Evolutionary conservation across 106 monocot genomes (phyloP), one percentile per base, ranked within the genome.

Genomic region (Platanthera zijinensis): DNA sequence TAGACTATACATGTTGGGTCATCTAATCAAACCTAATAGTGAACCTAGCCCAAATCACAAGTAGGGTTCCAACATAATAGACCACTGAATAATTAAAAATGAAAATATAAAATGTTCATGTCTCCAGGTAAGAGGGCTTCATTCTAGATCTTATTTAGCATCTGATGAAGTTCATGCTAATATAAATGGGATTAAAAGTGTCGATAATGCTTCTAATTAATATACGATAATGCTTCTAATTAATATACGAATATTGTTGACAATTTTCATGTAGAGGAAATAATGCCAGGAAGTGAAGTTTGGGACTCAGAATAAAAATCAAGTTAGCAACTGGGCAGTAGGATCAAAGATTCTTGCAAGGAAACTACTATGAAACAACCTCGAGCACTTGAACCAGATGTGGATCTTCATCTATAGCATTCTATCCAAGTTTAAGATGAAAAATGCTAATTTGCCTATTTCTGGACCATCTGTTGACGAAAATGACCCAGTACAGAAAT

Each of bases 61-160:
- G n/a, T n/a, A n/a, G n/a, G n/a, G n/a, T n/a, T n/a, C n/a, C n/a
- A n/a, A n/a, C n/a, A n/a, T n/a, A 12, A 32, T 11, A 28, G 0
- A 46, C 8, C 15, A 50, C 9, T 64, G 6, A 32, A 3, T 48
- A 22, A 10, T 78, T 28, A 48, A 14, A 32, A 19, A 57, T 51
- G 11, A 76, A n/a, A n/a, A n/a, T n/a, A 62, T 4, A 18, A 28
- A 18, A 18, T 51, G 49, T 74, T 75, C 9, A n/a, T 28, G 8
- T 76, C 51, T 74, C 19, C 77, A 82, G 84, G 54, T 39, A 66
- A 79, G 71, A 52, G 56, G 71, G 66, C 52, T 52, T 72, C 10
- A 74, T 70, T 14, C 83, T 6, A 10, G 39, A 25, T 69, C 80
- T 77, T 77, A 69, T 11, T 62, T 71, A 30, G 54, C 82, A 68